A percentile compares a stretch with the other conserved stretches of the same genome.
Evolutionary conservation across 192 early-diverging fungal species (phyloP).

Genomic region (Backusella morwellensis): DNA sequence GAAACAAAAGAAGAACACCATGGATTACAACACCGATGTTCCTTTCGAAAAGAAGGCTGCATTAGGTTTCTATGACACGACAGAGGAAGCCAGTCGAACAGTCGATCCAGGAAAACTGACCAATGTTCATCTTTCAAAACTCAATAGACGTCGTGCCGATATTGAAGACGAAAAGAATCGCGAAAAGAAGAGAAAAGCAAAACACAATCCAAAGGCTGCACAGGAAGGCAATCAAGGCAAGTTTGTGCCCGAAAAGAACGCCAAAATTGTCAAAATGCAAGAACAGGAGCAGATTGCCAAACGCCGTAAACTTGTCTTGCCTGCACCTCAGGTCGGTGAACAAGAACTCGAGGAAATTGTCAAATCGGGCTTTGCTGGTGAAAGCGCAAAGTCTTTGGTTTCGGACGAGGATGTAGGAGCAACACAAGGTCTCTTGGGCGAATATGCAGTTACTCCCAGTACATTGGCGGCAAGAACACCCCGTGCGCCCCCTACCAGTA

Average conservation of each 20-base stretch:
- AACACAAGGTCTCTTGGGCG: slow-evolving; percentile 66
- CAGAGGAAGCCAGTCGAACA: slow-evolving; percentile 73
- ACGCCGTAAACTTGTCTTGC: slow-evolving; percentile 78
- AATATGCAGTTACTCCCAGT: slow-evolving; percentile 62
- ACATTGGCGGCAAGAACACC: slow-evolving; percentile 66
- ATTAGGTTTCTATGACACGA: slow-evolving; percentile 91
- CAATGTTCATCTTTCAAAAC: slow-evolving; percentile 71
- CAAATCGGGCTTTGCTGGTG: slow-evolving; percentile 83
- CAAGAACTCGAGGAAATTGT: slow-evolving; percentile 89
- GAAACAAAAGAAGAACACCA: slow-evolving; percentile 70
- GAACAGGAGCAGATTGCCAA: slow-evolving; percentile 73
- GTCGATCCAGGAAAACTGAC: slow-evolving; percentile 61
- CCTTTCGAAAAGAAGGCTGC: slow-evolving; percentile 89
- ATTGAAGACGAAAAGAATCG: slow-evolving; percentile 80
- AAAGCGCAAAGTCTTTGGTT: slow-evolving; percentile 71
- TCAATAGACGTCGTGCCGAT: slow-evolving; percentile 86
- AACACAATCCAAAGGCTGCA: slow-evolving; percentile 48
- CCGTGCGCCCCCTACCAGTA: slow-evolving; percentile 41
- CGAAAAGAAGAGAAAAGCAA: slow-evolving; percentile 72
- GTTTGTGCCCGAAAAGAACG: slow-evolving; percentile 59
- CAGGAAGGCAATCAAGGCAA: slow-evolving; percentile 53
- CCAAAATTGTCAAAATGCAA: slow-evolving; percentile 52
- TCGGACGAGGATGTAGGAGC: slow-evolving; percentile 51
- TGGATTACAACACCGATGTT: slow-evolving; percentile 97
- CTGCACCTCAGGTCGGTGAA: slow-evolving; percentile 89